Evolutionary conservation across 2,329 filamentous ascomycete genomes (phyloP).

Genomic region (Ascochyta rabiei): DNA sequence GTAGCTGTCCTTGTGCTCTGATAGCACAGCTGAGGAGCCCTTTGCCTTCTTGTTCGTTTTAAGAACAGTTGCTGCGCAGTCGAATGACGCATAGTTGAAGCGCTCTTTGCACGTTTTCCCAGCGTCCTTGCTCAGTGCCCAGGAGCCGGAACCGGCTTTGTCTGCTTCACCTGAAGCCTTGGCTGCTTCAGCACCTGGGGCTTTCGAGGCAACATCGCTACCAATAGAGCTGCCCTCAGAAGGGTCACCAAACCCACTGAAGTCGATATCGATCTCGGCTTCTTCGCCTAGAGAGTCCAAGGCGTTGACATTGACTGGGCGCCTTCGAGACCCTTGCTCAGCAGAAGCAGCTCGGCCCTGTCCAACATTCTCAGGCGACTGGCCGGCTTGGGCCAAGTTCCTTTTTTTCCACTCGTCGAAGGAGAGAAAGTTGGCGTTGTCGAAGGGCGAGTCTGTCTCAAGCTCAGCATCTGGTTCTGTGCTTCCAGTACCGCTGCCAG

Average conservation of each 20-base stretch:
- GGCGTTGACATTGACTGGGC: slow-evolving; percentile 66
- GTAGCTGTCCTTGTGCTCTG: slow-evolving; percentile 98
- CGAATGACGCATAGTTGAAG: slow-evolving; percentile 97
- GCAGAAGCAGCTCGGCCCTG: slow-evolving; percentile 57
- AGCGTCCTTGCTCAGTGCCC: slow-evolving; percentile 80
- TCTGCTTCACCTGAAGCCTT: slow-evolving; percentile 29
- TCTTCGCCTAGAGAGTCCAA: slow-evolving; percentile 85
- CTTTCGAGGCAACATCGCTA: slow-evolving; percentile 22
- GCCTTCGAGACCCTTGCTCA: slow-evolving; percentile 56
- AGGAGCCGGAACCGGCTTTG: slow-evolving; percentile 41
- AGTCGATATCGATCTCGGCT: slow-evolving; percentile 79
- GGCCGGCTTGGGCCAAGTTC: slow-evolving; percentile 84
- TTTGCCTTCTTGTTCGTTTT: slow-evolving; percentile 89
- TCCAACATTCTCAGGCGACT: slow-evolving; percentile 72
- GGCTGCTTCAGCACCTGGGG: slow-evolving; percentile 21
- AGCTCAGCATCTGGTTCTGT: slow-evolving; percentile 55
- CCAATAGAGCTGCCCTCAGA: slow-evolving; percentile 28
- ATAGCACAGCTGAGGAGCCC: slow-evolving; percentile 83
- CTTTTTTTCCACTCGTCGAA: slow-evolving; percentile 99
- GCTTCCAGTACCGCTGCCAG: slow-evolving; percentile 18
- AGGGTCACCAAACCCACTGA: slow-evolving; percentile 64
- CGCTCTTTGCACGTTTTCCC: slow-evolving; percentile 97
- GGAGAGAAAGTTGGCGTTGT: slow-evolving; percentile 85
- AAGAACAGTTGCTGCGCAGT: slow-evolving; percentile 90
- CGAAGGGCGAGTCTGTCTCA: slow-evolving; percentile 69